A percentile compares a stretch with the other conserved stretches of the same genome.
Evolutionary conservation across 2,329 filamentous ascomycete species (phyloP).

Genomic region (Pseudogymnoascus sp.): DNA sequence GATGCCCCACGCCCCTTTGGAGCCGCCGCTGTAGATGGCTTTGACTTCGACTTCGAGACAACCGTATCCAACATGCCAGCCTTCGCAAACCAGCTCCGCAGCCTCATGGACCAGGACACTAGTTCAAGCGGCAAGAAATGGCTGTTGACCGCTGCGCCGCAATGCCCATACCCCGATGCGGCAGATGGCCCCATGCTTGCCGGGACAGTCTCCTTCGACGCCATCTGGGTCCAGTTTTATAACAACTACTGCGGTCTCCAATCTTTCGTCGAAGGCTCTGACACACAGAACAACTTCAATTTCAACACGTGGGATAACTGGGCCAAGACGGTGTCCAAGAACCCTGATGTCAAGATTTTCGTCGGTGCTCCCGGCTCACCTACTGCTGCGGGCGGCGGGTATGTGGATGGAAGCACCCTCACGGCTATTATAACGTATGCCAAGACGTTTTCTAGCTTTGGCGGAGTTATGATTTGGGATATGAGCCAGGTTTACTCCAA

Average conservation of each 20-base stretch:
- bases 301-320: conserved; percentile 57
- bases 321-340: conserved; percentile 49
- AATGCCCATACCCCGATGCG: conserved; percentile 58
- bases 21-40: conserved; percentile 58
- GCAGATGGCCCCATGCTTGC: conserved; percentile 50
- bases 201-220: conserved; percentile 38
- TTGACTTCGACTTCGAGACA: conserved; percentile 69
- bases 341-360: conserved; percentile 52
- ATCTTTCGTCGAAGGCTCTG: conserved; percentile 38
- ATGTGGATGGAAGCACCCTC: conserved; percentile 40
- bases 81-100: conserved; percentile 51
- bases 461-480: conserved; percentile 65
- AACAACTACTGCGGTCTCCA: conserved; percentile 50
- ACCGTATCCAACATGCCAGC: conserved; percentile 49
- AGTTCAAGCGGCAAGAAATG: conserved; percentile 42
- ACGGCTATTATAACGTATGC: conserved; percentile 43
- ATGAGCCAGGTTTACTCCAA: conserved; percentile 53
- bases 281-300: conserved; percentile 49
- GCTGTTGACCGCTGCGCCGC: conserved; percentile 57
- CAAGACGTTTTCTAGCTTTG: conserved; percentile 50
- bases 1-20: conserved; percentile 57
- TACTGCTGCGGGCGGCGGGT: conserved; percentile 46
- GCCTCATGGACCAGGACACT: conserved; percentile 39
- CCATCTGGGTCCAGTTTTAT: conserved; percentile 36
- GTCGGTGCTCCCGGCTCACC: conserved; percentile 47